A percentile compares a stretch with the other conserved stretches of the same genome.
These are phyloP conservation scores for Fusarium decemcellulare DNA, from an alignment of 2,329 filamentous ascomycete species.

Conservation along the genomic window DNA sequence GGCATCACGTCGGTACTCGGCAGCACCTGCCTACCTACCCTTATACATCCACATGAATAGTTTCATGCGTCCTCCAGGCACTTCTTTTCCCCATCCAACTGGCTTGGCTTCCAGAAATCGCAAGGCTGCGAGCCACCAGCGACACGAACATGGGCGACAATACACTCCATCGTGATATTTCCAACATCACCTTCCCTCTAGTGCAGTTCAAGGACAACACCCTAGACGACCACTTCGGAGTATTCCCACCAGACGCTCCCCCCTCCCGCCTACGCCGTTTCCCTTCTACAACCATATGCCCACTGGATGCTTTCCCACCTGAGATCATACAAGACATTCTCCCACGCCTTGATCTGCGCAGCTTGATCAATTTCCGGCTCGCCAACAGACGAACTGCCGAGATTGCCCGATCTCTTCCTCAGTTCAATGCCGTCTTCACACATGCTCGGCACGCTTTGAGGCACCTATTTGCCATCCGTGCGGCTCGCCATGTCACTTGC, in stretches of 20 bases:
- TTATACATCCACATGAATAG: no score
- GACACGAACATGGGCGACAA: no score
- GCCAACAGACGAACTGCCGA: background rate
- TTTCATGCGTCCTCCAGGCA: no score
- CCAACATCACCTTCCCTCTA: no score
- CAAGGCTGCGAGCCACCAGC: no score
- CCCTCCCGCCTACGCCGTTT: background rate
- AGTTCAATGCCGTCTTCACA: background rate
- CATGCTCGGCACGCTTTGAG: conserved; percentile 1
- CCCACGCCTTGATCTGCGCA: background rate
- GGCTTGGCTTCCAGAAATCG: no score
- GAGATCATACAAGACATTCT: background rate
- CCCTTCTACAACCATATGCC: background rate
- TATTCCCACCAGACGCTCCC: background rate
- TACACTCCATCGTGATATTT: no score
- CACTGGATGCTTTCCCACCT: background rate
- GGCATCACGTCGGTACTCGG: no score
- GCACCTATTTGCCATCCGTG: background rate
- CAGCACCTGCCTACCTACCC: no score
- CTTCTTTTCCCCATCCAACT: no score
- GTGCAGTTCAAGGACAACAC: no score
- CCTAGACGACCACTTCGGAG: background rate
- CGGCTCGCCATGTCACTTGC: background rate
- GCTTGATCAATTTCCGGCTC: background rate
- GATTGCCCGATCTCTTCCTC: background rate